A percentile compares a stretch with the other conserved stretches of the same genome.
Conservation (phyloP, 768 basidiomycete genomes). For the Serendipita sp. region DNA sequence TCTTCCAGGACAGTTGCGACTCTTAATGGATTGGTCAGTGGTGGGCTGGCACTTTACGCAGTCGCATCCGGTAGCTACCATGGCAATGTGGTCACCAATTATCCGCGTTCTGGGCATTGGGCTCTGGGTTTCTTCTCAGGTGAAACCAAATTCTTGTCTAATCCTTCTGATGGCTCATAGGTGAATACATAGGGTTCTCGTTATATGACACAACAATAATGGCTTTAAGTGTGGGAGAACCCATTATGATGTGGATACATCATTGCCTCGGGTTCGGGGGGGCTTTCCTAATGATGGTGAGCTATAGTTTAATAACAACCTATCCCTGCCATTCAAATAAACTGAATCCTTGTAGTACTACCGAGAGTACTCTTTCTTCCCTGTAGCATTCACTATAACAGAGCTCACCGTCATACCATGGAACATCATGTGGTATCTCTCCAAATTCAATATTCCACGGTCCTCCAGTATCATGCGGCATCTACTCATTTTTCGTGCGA, state of each 20-base stretch:
- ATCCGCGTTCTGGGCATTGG: not conserved
- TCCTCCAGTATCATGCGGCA: not conserved
- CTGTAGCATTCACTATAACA: not conserved
- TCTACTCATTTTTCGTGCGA: not conserved
- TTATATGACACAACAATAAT: not conserved
- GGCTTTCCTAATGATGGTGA: not conserved
- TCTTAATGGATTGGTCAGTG: not conserved
- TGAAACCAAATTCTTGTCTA: not conserved
- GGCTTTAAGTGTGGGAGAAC: not conserved
- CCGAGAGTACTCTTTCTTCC: not conserved
- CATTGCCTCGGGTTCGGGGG: not conserved
- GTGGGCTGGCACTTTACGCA: not conserved
- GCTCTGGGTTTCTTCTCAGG: not conserved
- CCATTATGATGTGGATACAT: conserved; percentile 1
- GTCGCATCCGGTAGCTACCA: not conserved
- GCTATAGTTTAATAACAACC: not conserved
- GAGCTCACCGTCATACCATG: not conserved
- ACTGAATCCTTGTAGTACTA: not conserved
- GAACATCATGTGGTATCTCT: not conserved
- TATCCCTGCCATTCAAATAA: not conserved
- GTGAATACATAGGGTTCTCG: not conserved
- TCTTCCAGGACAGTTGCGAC: not conserved
- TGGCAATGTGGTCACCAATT: not conserved
- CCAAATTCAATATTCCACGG: not conserved
- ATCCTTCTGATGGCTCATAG: not conserved